Percentiles rank a stretch among this genome's conserved stretches.
These are phyloP conservation scores for Cercospora citrullina DNA, from an alignment of 2,329 filamentous ascomycete species.

Conservation along the genomic window DNA sequence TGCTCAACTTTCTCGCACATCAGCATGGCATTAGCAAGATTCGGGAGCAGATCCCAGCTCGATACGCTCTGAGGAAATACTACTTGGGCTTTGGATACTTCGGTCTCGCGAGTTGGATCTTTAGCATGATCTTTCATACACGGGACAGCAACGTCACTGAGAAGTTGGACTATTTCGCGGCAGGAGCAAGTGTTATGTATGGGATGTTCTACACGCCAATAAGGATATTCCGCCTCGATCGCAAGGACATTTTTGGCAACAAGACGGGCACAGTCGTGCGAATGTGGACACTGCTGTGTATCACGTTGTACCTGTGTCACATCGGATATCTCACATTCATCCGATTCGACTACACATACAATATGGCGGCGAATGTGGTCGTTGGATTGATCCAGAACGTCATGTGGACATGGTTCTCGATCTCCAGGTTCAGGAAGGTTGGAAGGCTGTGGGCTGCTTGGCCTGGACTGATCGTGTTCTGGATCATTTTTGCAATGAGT, in stretches of 20 bases:
- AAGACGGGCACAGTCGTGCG: constrained; percentile 56
- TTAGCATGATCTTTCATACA: constrained; percentile 89
- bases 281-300: constrained; percentile 74
- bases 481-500: constrained; percentile 92
- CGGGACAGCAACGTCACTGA: constrained; percentile 84
- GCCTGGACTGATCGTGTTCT: constrained; percentile 88
- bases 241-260: constrained; percentile 46
- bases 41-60: constrained; percentile 65
- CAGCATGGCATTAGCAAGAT: constrained; percentile 72
- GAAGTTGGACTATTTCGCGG: constrained; percentile 94
- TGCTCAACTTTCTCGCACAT: constrained; percentile 89
- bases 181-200: constrained; percentile 86
- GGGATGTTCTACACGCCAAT: constrained; percentile 84
- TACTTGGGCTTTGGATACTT: constrained; percentile 79
- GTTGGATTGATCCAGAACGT: constrained; percentile 77
- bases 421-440: constrained; percentile 68
- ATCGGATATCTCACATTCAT: constrained; percentile 82
- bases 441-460: constrained; percentile 78
- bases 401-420: constrained; percentile 84
- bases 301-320: constrained; percentile 70
- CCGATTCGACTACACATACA: constrained; percentile 94
- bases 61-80: constrained; percentile 75
- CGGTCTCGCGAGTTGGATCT: constrained; percentile 80
- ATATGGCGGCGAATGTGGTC: constrained; percentile 91
- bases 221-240: constrained; percentile 79